Conservation (phyloP, 257 asterid genomes). For the Verbena officinalis region DNA sequence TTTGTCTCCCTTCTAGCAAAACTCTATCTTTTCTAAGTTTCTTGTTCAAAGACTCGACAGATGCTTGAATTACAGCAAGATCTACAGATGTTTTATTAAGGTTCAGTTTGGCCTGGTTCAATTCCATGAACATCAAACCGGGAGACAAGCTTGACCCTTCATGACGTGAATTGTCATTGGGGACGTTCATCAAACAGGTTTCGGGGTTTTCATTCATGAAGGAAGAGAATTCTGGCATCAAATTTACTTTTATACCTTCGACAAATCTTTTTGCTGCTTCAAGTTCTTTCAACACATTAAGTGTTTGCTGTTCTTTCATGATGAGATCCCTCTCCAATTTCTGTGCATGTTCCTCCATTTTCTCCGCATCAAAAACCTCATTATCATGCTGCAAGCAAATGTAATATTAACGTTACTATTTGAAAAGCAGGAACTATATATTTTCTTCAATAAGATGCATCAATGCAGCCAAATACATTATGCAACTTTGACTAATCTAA, state of each 20-base stretch:
- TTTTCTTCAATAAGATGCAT: too few species aligned
- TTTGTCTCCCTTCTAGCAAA: constrained; percentile 33
- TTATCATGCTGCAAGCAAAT: constrained; percentile 41
- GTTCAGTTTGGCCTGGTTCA: constrained; percentile 67
- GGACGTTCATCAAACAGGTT: background rate
- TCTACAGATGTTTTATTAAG: constrained; percentile 68
- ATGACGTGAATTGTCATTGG: constrained; percentile 18
- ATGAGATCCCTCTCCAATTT: constrained; percentile 67
- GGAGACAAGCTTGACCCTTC: constrained; percentile 45
- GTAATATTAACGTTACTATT: too few species aligned
- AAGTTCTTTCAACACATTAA: constrained; percentile 59
- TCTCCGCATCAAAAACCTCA: constrained; percentile 44
- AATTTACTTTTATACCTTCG: constrained; percentile 52
- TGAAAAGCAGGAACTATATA: too few species aligned
- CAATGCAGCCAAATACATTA: too few species aligned
- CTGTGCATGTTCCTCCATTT: constrained; percentile 61
- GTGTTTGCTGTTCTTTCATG: constrained; percentile 64
- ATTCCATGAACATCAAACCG: constrained; percentile 55
- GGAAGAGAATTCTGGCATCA: constrained; percentile 57
- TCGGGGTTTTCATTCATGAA: constrained; percentile 33
- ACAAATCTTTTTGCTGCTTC: constrained; percentile 68
- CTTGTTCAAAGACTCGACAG: constrained; percentile 75
- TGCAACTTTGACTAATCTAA: too few species aligned
- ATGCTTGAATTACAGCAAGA: constrained; percentile 77
- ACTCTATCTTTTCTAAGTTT: constrained; percentile 53